A percentile compares a stretch with the other conserved stretches of the same genome.
Conservation (phyloP, 805 yeast species). For the Yamadazyma paraphyllophila region DNA sequence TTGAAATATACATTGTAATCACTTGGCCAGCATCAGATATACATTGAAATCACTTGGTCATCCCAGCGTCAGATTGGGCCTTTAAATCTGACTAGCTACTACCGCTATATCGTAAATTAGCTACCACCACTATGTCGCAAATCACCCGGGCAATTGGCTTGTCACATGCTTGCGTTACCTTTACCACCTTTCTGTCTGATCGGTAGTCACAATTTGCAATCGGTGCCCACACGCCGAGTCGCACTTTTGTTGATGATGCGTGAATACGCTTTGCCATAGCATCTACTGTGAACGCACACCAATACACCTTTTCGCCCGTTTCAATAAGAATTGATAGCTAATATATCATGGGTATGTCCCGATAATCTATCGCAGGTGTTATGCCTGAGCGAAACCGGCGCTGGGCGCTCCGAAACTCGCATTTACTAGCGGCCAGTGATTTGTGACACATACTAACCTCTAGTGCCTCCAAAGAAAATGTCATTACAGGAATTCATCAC, state of each 20-base stretch:
- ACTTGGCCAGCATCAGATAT: too few relatives aligned
- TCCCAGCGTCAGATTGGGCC: too few relatives aligned
- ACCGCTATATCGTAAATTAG: too few relatives aligned
- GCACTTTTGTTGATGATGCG: slow-evolving; percentile 5
- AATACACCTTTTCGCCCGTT: background rate
- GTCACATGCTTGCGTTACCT: too few relatives aligned
- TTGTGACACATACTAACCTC: slow-evolving; percentile 1
- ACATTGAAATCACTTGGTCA: too few relatives aligned
- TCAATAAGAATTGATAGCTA: slow-evolving; percentile 2
- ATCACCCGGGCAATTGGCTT: too few relatives aligned
- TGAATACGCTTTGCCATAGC: background rate
- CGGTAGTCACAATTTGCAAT: background rate
- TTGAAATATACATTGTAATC: too few relatives aligned
- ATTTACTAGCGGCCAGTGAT: background rate
- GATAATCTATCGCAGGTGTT: background rate
- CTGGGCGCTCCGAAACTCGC: background rate
- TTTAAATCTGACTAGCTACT: too few relatives aligned
- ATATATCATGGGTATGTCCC: slow-evolving; percentile 12
- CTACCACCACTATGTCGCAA: too few relatives aligned
- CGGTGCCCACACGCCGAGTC: slow-evolving; percentile 1
- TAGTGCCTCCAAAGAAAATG: slow-evolving; percentile 46
- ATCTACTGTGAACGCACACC: slow-evolving; percentile 1
- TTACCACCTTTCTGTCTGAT: too few relatives aligned
- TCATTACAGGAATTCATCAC: slow-evolving; percentile 44
- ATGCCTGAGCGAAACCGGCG: background rate